Percentiles rank a stretch among this genome's conserved stretches.
Conservation (phyloP, 306 rosid genomes). For the Vicia sativa region DNA sequence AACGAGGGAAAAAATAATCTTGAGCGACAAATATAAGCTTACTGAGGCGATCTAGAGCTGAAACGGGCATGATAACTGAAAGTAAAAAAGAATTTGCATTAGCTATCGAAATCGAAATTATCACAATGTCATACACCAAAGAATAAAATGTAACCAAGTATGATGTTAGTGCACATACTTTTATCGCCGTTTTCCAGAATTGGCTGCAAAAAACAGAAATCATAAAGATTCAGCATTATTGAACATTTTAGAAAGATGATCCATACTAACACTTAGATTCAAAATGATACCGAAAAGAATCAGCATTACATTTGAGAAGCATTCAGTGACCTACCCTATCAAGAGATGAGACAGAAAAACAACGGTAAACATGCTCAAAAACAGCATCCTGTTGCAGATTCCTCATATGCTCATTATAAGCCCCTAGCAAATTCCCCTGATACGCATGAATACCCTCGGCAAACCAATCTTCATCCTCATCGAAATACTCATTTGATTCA, state of each 20-base stretch:
- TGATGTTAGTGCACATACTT: slow-evolving; percentile 41
- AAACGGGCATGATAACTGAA: slow-evolving; percentile 67
- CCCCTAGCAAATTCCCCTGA: neutral
- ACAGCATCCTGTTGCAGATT: neutral
- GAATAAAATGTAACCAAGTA: neutral
- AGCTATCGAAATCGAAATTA: slow-evolving; percentile 7
- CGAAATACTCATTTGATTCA: neutral
- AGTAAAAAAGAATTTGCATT: slow-evolving; percentile 25
- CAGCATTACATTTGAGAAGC: no score
- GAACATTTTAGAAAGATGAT: no score
- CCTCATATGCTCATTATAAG: neutral
- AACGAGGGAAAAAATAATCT: neutral
- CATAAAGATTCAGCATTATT: neutral
- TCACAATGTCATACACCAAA: neutral
- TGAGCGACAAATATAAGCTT: slow-evolving; percentile 9
- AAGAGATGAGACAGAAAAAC: slow-evolving; percentile 44
- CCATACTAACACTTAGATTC: no score
- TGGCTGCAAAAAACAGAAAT: slow-evolving; percentile 40
- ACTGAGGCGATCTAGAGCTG: slow-evolving; percentile 57
- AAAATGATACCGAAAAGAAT: no score
- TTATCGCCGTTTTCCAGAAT: slow-evolving; percentile 56
- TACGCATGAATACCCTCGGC: neutral
- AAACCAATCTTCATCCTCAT: no score
- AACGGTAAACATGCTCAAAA: slow-evolving; percentile 46
- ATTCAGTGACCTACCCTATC: slow-evolving; percentile 39